Base-by-base conservation (phyloP, 1,139 yeast genomes). In the Scheffersomyces titani region DNA sequence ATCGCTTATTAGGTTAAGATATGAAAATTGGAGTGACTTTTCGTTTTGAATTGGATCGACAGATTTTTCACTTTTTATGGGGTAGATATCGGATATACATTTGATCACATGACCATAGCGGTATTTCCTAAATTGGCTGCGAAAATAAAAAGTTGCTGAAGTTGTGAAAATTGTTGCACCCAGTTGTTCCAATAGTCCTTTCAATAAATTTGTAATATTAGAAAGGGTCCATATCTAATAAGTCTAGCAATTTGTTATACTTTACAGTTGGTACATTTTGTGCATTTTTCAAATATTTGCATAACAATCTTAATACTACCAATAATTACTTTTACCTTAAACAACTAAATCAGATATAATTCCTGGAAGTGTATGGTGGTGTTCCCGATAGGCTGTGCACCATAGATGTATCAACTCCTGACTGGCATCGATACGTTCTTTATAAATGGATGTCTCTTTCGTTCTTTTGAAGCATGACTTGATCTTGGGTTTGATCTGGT, bases 331-430 rank as follows among this genome's bases (percentile, higher is more conserved):
- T n/a, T n/a, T n/a, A n/a, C n/a, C 40, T 24, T 47, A 30, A 30
- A 36, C 44, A 20, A 44, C 49, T 36, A 52, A 40, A n/a, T 46
- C 53, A 44, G 40, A n/a, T 4, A 62, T 57, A 7, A 61, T 55
- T 5, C 51, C 58, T 2, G 67, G 68, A 19, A 61, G 40, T 0
- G 19, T 24, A 3, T 60, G 62, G 44, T 60, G 68, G 61, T 59
- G 56, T 40, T 61, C 63, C 47, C 47, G 57, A 51, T 46, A 70
- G 2, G 69, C 63, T 1, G 61, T 58, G 6, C 62, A 48, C 77
- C 77, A 73, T 5, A 68, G 58, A 1, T 48, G 18, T 1, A 71
- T 60, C 51, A 70, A 61, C 11, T 63, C 67, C 47, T 62, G 61
- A 49, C 73, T 68, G 22, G 60, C 59, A 6, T 58, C 57, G 5